Evolutionary conservation across 179 eudicot species (phyloP).

Genomic region (Kewa caespitosa): DNA sequence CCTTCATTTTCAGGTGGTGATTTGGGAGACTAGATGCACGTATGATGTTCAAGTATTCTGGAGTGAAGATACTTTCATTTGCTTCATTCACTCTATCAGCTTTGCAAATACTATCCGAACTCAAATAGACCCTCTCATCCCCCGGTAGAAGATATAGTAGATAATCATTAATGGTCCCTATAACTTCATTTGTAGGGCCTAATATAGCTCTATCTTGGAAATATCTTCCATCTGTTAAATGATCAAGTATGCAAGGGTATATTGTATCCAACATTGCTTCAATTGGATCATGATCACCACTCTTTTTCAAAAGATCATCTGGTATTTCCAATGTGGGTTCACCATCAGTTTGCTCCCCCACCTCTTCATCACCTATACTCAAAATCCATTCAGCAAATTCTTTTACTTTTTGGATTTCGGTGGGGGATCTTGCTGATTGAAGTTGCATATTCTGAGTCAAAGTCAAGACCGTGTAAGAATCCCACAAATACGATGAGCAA

Average conservation of each 20-base stretch:
- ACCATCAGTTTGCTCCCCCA: background rate
- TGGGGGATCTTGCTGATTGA: too few relatives aligned
- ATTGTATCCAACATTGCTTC: slow-evolving; percentile 5
- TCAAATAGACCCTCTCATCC: background rate
- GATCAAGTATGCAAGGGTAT: background rate
- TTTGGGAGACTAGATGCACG: background rate
- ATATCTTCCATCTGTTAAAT: background rate
- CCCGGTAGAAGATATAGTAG: background rate
- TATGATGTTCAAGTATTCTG: background rate
- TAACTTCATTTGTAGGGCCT: background rate
- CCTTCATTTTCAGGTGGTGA: background rate
- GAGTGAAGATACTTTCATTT: background rate
- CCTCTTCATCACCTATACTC: background rate
- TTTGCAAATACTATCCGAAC: background rate
- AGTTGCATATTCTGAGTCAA: background rate
- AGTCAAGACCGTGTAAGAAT: background rate
- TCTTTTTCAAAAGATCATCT: slow-evolving; percentile 4
- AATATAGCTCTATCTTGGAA: slow-evolving; percentile 22
- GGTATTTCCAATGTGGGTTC: slow-evolving; percentile 11
- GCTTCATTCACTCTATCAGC: background rate
- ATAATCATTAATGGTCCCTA: background rate
- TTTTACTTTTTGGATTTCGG: background rate
- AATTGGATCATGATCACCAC: background rate
- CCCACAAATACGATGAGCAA: background rate
- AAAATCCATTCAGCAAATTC: background rate